Base-by-base conservation (phyloP, 192 early-diverging fungal species). In the Backusella mclennaniae region DNA sequence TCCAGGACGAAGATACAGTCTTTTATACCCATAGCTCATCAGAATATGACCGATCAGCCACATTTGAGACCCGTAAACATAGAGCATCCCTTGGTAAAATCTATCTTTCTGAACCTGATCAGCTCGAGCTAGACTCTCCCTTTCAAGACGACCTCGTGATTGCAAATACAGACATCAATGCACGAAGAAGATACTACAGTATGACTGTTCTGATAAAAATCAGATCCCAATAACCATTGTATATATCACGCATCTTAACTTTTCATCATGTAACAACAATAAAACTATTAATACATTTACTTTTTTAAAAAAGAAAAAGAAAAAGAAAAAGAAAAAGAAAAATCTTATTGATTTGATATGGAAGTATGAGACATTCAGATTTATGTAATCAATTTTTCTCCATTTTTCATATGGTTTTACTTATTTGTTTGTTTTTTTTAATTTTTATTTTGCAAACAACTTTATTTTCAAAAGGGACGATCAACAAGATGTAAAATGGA, bases 21-120 rank as follows among this genome's bases (percentile, higher is more conserved):
- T 75, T 31, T 75, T 75, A 75, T 75, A 75, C 74, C 23, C 74
- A 75, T 12, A 75, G 74, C 21, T 35, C 74, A 7, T 35, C 63
- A 46, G 74, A 75, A 31, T 75, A 75, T 68, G 74, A 75, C 35
- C 74, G 74, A 44, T 67, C 74, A 31, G 36, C 74, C 17, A 42
- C 42, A 26, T 31, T 67, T 31, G 66, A 75, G 33, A 26, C 41
- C 2, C 23, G 6, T 29, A 66, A 35, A 31, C 41, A 31, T 17
- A 31, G 12, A 11, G 39, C 70, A 31, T 29, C 44, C 17, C 29
- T 71, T 17, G 70, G 70, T 44, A 44, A 71, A 49, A 14, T 71
- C 15, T 71, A 71, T 35, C 42, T 71, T 15, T 71, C 70, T 19
- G 42, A 21, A 39, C 39, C 70, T 42, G 70, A 71, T 46, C 70